These are phyloP conservation scores for Fabrea salina DNA, from an alignment of 169 alveolate genomes.

Conservation along the genomic window DNA sequence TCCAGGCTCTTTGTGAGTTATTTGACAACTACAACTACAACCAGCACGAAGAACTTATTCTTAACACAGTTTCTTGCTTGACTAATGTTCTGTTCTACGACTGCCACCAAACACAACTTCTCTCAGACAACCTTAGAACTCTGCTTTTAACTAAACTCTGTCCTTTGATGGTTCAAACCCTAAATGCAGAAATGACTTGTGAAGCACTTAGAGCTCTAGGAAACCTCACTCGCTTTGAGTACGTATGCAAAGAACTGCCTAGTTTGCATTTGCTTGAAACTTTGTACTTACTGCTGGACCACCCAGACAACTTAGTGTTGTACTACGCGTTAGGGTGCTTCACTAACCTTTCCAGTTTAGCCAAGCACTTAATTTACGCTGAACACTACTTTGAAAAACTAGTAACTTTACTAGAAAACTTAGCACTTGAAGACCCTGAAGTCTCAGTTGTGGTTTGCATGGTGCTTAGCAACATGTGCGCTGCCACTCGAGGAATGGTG, in stretches of 20 bases:
- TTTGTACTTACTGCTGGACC: constrained; percentile 44
- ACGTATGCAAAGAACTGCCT: constrained; percentile 33
- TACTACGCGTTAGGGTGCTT: constrained; percentile 53
- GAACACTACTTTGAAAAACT: constrained; percentile 8
- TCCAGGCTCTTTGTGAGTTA: background rate
- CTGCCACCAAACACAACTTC: background rate
- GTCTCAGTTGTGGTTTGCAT: constrained; percentile 8
- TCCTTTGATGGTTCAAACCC: constrained; percentile 31
- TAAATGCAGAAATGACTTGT: constrained; percentile 46
- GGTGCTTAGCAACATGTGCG: constrained; percentile 16
- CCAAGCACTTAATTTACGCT: constrained; percentile 32
- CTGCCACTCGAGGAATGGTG: background rate
- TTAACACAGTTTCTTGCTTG: constrained; percentile 45
- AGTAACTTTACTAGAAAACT: constrained; percentile 1
- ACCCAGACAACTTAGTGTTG: constrained; percentile 37
- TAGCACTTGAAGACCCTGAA: background rate
- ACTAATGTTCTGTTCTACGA: constrained; percentile 64
- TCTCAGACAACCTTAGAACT: constrained; percentile 13
- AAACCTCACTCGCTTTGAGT: constrained; percentile 47
- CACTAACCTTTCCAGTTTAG: constrained; percentile 36
- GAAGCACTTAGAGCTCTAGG: constrained; percentile 64
- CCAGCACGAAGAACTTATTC: constrained; percentile 52
- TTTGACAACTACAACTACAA: constrained; percentile 26
- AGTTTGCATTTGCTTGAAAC: constrained; percentile 36
- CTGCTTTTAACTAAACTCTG: constrained; percentile 24